Conservation (phyloP, 2,329 filamentous ascomycete species). For the Sarocladium strictum region DNA sequence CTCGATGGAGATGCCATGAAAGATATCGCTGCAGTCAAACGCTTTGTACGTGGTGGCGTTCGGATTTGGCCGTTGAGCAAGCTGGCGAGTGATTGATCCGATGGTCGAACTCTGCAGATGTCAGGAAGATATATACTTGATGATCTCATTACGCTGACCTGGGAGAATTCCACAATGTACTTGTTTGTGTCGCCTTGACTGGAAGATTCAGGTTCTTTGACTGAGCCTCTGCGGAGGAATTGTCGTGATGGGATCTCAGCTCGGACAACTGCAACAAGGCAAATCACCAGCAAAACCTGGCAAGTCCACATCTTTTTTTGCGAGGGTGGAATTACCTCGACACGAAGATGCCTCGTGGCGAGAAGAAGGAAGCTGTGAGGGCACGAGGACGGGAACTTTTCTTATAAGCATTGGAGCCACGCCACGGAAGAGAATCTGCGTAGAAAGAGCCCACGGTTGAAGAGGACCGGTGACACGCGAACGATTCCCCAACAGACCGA, state of each 20-base stretch:
- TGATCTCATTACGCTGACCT: slow-evolving; percentile 10
- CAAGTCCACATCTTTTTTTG: slow-evolving; percentile 5
- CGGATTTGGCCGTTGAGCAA: slow-evolving; percentile 14
- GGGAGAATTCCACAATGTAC: slow-evolving; percentile 19
- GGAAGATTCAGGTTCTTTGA: not conserved
- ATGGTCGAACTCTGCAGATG: slow-evolving; percentile 10
- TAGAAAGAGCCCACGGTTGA: not conserved
- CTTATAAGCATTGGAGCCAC: not conserved
- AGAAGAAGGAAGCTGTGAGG: not conserved
- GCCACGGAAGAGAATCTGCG: not conserved
- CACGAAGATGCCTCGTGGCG: not conserved
- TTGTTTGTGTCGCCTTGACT: slow-evolving; percentile 15
- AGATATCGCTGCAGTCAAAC: slow-evolving; percentile 29
- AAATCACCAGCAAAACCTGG: not conserved
- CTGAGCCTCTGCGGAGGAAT: not conserved
- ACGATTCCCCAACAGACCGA: not conserved
- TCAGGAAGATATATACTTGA: not conserved
- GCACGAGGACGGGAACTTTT: not conserved
- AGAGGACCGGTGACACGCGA: slow-evolving; percentile 2
- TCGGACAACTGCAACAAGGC: not conserved
- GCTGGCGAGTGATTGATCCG: slow-evolving; percentile 16
- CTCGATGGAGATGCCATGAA: slow-evolving; percentile 28
- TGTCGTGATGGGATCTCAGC: slow-evolving; percentile 1
- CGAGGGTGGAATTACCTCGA: not conserved
- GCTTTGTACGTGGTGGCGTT: slow-evolving; percentile 18